Evolutionary conservation across 139 green algal genomes (phyloP).

Genomic region (Dunaliella sp.): DNA sequence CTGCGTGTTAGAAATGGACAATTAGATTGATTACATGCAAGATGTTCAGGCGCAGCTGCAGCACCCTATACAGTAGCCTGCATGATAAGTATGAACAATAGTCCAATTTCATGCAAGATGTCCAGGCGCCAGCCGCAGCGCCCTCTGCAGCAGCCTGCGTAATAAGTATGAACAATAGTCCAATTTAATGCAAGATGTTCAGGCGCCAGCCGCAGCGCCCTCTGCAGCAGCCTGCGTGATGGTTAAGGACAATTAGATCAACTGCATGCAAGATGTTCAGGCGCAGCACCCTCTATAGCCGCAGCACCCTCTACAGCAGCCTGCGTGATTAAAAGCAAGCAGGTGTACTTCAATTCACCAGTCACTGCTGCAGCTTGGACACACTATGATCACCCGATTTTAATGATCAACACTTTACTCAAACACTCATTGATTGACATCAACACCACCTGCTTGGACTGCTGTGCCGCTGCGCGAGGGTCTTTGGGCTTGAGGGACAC

Average conservation of each 20-base stretch:
- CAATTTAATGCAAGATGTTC: neutral
- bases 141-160: too few relatives aligned
- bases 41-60: too few relatives aligned
- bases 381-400: neutral
- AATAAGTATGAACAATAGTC: neutral
- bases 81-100: neutral
- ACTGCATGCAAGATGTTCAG: neutral
- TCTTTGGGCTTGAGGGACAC: conserved; percentile 1
- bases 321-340: too few relatives aligned
- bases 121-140: too few relatives aligned
- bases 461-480: neutral
- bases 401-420: too few relatives aligned
- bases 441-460: neutral
- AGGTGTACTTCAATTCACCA: neutral
- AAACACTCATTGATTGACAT: too few relatives aligned
- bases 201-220: too few relatives aligned
- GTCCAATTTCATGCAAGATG: neutral
- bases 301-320: neutral
- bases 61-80: too few relatives aligned
- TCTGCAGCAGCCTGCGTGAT: neutral
- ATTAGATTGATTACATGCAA: neutral
- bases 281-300: neutral
- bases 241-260: neutral
- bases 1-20: neutral
- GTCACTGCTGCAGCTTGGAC: neutral